Evolutionary conservation across 805 yeast genomes (phyloP).

Genomic region (Yamadazyma nakazawae): DNA sequence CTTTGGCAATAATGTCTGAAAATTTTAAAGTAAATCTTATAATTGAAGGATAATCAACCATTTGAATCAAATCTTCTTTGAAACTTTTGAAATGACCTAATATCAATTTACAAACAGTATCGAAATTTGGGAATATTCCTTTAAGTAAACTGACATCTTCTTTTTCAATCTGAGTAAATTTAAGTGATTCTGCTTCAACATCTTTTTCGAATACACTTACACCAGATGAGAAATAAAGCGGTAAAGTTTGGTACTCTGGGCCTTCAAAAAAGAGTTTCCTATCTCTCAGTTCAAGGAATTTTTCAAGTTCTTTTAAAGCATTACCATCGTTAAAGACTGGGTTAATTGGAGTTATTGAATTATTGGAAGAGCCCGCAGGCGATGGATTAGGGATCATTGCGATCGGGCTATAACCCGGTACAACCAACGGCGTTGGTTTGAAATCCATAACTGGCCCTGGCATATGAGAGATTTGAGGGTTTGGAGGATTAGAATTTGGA

Average conservation of each 20-base stretch:
- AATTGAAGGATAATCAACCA: conserved; percentile 10
- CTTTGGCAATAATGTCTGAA: neutral
- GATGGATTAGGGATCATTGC: neutral
- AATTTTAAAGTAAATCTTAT: conserved; percentile 3
- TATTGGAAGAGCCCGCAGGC: neutral
- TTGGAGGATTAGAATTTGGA: neutral
- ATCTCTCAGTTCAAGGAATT: conserved; percentile 1
- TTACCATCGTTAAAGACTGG: neutral
- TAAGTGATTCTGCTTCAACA: neutral
- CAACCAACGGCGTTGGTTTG: neutral
- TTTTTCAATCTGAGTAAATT: neutral
- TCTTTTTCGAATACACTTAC: neutral
- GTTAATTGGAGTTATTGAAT: neutral
- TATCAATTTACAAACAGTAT: conserved; percentile 1
- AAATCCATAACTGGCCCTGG: neutral
- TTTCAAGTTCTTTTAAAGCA: neutral
- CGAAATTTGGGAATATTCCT: conserved; percentile 6
- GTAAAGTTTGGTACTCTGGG: neutral
- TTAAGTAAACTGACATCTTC: conserved; percentile 11
- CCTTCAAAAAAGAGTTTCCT: neutral
- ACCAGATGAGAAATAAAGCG: neutral
- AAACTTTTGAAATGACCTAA: conserved; percentile 11
- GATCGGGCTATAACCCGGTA: neutral
- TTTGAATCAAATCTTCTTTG: conserved; percentile 13
- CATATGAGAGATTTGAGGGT: neutral